These are phyloP conservation scores for Agaricus bisporus DNA, from an alignment of 768 basidiomycete species.

Conservation along the genomic window DNA sequence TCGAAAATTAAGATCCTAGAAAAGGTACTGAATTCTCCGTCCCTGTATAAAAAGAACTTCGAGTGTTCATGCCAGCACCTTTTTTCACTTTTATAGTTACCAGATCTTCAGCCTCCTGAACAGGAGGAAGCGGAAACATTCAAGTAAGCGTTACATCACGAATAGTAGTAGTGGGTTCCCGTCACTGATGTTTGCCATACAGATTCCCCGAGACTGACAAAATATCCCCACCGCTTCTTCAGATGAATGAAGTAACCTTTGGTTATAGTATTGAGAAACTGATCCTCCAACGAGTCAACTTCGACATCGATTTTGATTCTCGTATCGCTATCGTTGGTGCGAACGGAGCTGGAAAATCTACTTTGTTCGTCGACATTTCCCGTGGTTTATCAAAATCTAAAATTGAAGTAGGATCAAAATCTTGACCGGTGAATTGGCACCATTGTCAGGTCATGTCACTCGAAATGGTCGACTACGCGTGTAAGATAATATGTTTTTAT, in stretches of 20 bases:
- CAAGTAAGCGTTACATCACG: constrained; percentile 41
- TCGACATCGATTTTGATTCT: constrained; percentile 93
- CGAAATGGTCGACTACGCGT: constrained; percentile 89
- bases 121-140: constrained; percentile 90
- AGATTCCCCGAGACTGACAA: constrained; percentile 97
- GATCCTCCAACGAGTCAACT: constrained; percentile 72
- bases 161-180: not conserved
- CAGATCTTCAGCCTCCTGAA: constrained; percentile 90
- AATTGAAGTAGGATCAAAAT: constrained; percentile 71
- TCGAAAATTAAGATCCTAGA: constrained; percentile 71
- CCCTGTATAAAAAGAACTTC: not conserved
- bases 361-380: constrained; percentile 48
- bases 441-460: constrained; percentile 72
- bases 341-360: constrained; percentile 96
- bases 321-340: constrained; percentile 93
- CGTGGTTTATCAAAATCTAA: not conserved
- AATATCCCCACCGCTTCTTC: constrained; percentile 91
- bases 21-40: constrained; percentile 40
- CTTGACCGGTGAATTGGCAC: constrained; percentile 76
- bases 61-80: not conserved
- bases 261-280: constrained; percentile 77
- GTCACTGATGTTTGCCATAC: not conserved
- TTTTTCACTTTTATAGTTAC: constrained; percentile 46
- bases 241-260: constrained; percentile 87
- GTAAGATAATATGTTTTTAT: constrained; percentile 35